A percentile compares a stretch with the other conserved stretches of the same genome.
Evolutionary conservation across 805 yeast species (phyloP).

Genomic region (Tetrapisispora arboricola): DNA sequence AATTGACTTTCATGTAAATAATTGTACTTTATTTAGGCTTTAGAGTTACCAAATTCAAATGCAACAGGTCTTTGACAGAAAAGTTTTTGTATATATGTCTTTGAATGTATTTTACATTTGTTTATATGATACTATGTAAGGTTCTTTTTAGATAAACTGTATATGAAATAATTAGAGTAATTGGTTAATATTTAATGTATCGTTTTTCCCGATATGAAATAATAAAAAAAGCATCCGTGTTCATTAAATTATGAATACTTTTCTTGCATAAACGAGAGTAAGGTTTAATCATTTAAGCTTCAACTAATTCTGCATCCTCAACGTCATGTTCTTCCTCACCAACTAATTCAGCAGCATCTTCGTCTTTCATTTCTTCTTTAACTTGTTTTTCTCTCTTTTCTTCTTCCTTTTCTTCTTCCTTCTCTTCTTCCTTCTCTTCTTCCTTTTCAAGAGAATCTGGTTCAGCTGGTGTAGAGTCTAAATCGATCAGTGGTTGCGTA

Average conservation of each 20-base stretch:
- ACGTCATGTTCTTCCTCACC: no score
- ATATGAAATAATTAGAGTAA: constrained; percentile 1
- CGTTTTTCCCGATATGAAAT: not conserved
- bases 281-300: not conserved
- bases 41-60: no score
- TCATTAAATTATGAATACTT: not conserved
- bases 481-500: constrained; percentile 32
- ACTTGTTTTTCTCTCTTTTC: constrained; percentile 3
- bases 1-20: no score
- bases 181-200: constrained; percentile 2
- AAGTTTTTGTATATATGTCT: no score
- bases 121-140: constrained; percentile 1
- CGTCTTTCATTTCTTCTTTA: constrained; percentile 5
- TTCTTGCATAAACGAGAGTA: no score
- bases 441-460: constrained; percentile 18
- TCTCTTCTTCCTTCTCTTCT: constrained; percentile 11
- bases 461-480: constrained; percentile 23
- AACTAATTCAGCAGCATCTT: constrained; percentile 2
- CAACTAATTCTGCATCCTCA: constrained; percentile 4
- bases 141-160: not conserved
- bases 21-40: no score
- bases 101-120: not conserved
- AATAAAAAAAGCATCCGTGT: not conserved
- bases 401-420: constrained; percentile 11
- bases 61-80: no score